Percentiles rank a stretch among this genome's conserved stretches.
These are phyloP conservation scores for Coemansia sp. DNA, from an alignment of 192 early-diverging fungal species.

Conservation along the genomic window DNA sequence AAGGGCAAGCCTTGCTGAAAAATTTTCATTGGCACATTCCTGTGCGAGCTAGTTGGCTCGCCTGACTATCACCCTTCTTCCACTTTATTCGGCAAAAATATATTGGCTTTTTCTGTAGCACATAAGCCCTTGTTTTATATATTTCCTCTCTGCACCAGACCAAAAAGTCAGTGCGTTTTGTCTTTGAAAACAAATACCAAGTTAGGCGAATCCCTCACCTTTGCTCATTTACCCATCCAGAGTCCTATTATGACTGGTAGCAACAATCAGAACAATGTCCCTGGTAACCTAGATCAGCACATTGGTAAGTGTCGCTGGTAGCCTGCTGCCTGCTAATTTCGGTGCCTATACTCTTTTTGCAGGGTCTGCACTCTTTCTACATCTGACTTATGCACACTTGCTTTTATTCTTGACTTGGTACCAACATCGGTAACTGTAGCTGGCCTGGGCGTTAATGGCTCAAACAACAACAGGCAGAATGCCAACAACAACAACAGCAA, in stretches of 20 bases:
- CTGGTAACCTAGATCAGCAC: constrained; percentile 69
- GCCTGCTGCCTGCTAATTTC: neutral
- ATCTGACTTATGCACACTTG: too few species aligned
- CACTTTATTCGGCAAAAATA: neutral
- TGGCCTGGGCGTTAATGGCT: constrained; percentile 68
- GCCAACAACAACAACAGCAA: constrained; percentile 25
- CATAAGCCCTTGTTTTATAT: constrained; percentile 6
- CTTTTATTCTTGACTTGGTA: too few species aligned
- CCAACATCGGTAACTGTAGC: constrained; percentile 40
- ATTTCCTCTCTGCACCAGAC: constrained; percentile 14
- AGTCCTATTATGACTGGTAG: constrained; percentile 47
- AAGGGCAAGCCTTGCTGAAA: neutral
- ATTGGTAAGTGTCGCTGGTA: constrained; percentile 57
- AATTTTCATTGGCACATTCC: constrained; percentile 11
- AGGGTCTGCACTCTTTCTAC: too few species aligned
- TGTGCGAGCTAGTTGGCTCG: constrained; percentile 2
- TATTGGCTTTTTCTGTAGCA: constrained; percentile 4
- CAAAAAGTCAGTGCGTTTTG: constrained; percentile 11
- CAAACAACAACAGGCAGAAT: constrained; percentile 25
- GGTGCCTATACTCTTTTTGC: neutral
- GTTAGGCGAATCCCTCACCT: neutral
- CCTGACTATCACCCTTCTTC: neutral
- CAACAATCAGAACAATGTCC: constrained; percentile 60
- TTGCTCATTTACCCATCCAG: constrained; percentile 2
- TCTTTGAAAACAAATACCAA: constrained; percentile 2